Evolutionary conservation across 495 filamentous ascomycete genomes (phyloP).

Genomic region (Cladorrhinum samala): DNA sequence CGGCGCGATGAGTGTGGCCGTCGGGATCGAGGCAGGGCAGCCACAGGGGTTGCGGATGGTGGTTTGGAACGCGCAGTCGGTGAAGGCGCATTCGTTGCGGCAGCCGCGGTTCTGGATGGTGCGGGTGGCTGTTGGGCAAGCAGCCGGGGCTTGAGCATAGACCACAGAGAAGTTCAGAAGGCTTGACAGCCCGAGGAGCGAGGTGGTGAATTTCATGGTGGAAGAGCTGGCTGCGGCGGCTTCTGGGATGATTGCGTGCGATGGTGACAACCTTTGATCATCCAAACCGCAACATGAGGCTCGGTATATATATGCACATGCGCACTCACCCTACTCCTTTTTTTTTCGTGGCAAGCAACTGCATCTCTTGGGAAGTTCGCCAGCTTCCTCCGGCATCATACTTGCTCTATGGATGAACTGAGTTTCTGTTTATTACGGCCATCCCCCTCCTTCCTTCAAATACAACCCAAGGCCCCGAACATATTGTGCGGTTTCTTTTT

Average conservation of each 20-base stretch:
- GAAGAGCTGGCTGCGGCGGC: background rate
- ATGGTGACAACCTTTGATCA: background rate
- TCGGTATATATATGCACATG: background rate
- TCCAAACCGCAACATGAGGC: background rate
- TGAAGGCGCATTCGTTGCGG: slow-evolving; percentile 19
- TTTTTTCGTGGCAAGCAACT: background rate
- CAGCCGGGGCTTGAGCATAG: slow-evolving; percentile 6
- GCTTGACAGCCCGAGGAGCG: slow-evolving; percentile 20
- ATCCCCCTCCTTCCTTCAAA: background rate
- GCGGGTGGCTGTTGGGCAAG: slow-evolving; percentile 25
- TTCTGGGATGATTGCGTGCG: background rate
- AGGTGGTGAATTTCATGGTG: slow-evolving; percentile 19
- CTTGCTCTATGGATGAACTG: slow-evolving; percentile 16
- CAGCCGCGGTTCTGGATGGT: slow-evolving; percentile 23
- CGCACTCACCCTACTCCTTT: background rate
- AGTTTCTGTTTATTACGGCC: slow-evolving; percentile 4
- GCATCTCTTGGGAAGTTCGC: background rate
- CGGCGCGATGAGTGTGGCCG: slow-evolving; percentile 26
- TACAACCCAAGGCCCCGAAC: slow-evolving; percentile 4
- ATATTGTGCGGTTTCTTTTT: background rate
- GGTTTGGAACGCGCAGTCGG: slow-evolving; percentile 21
- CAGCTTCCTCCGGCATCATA: slow-evolving; percentile 8
- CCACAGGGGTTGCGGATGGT: slow-evolving; percentile 25
- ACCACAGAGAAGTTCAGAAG: slow-evolving; percentile 8
- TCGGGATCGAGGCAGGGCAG: slow-evolving; percentile 25